A percentile compares a stretch with the other conserved stretches of the same genome.
Conservation (phyloP, 169 alveolate genomes). For the Plasmodium coatneyi region DNA sequence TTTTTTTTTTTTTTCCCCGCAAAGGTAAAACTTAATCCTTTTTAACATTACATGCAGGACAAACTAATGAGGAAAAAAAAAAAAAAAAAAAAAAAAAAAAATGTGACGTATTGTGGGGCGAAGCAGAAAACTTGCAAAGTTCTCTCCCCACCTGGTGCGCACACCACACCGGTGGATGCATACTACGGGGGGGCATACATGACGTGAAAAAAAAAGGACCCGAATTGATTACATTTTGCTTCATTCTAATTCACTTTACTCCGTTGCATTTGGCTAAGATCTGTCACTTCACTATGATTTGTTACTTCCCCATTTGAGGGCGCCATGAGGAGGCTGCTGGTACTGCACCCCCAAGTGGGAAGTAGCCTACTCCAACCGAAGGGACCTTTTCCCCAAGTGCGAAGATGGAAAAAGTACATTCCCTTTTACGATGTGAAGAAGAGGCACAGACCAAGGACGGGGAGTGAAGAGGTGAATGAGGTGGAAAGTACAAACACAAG, state of each 20-base stretch:
- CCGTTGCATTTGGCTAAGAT: too few relatives aligned
- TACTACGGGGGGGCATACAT: background rate
- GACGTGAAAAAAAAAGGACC: background rate
- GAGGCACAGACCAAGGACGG: background rate
- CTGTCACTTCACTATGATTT: too few relatives aligned
- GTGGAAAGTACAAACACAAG: background rate
- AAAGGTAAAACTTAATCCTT: too few relatives aligned
- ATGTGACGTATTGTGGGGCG: background rate
- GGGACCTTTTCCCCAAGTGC: background rate
- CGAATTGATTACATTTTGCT: background rate
- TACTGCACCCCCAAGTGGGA: background rate
- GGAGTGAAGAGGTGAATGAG: background rate
- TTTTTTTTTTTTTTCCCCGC: background rate
- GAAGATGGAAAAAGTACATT: slow-evolving; percentile 50
- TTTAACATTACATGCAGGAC: too few relatives aligned
- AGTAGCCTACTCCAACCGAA: background rate
- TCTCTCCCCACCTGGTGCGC: background rate
- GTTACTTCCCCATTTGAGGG: background rate
- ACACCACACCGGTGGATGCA: background rate
- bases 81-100: background rate
- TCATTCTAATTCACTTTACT: background rate
- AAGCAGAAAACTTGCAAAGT: background rate
- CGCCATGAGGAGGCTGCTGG: background rate
- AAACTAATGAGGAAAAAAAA: too few relatives aligned
- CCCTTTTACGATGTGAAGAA: slow-evolving; percentile 62